Percentiles rank a stretch among this genome's conserved stretches.
Evolutionary conservation across 192 early-diverging fungal genomes (phyloP).

Genomic region (Spinellus fusiger): DNA sequence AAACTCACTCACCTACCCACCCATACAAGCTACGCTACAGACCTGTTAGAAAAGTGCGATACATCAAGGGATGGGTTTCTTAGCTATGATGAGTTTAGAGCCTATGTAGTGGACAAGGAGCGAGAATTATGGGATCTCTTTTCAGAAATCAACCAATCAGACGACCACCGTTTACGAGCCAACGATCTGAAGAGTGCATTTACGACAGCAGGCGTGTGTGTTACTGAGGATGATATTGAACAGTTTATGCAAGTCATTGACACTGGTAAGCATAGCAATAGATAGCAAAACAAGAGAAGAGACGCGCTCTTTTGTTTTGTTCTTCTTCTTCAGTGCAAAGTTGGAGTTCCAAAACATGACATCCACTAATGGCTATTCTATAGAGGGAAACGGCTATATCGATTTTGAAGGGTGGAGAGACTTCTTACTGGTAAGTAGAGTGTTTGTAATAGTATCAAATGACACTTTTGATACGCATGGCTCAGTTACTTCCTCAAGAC

Average conservation of each 20-base stretch:
- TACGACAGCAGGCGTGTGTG: conserved; percentile 51
- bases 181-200: conserved; percentile 51
- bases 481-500: conserved; percentile 54
- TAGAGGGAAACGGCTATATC: conserved; percentile 54
- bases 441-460: not conserved
- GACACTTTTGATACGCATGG: not conserved
- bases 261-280: conserved; percentile 22
- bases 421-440: conserved; percentile 42
- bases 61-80: conserved; percentile 34
- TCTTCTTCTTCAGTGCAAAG: no score
- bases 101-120: conserved; percentile 64
- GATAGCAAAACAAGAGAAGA: not conserved
- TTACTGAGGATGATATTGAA: conserved; percentile 52
- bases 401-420: conserved; percentile 66
- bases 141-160: conserved; percentile 53
- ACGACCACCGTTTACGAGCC: conserved; percentile 50
- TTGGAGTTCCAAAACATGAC: not conserved
- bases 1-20: conserved; percentile 36
- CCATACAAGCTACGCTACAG: conserved; percentile 38
- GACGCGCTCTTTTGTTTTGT: not conserved
- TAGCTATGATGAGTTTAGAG: conserved; percentile 48
- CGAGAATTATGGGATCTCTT: conserved; percentile 58
- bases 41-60: conserved; percentile 35
- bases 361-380: not conserved
- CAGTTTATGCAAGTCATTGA: conserved; percentile 59